These are phyloP conservation scores for Eleusine coracana DNA, from an alignment of 176 grass and related monocot genomes.

Conservation along the genomic window DNA sequence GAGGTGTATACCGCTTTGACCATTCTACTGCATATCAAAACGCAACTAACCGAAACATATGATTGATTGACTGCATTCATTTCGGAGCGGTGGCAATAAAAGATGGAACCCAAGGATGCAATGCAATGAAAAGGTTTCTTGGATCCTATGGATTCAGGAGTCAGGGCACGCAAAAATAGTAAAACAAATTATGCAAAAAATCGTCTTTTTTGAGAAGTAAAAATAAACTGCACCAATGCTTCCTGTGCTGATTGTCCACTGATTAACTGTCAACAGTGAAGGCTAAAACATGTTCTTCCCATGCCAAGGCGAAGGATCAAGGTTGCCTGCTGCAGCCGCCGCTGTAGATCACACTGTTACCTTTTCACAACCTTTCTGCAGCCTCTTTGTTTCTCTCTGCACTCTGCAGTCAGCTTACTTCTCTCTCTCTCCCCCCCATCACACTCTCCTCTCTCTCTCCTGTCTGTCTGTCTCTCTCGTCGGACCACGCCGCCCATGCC, in stretches of 20 bases:
- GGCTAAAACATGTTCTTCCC: too few species aligned
- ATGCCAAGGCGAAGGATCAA: not conserved
- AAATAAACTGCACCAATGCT: not conserved
- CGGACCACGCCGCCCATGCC: conserved; percentile 17
- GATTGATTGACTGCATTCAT: not conserved
- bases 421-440: not conserved
- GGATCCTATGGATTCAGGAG: not conserved
- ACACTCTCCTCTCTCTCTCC: not conserved
- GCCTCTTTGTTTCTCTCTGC: not conserved
- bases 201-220: too few species aligned
- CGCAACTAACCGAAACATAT: not conserved
- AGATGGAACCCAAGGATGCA: not conserved
- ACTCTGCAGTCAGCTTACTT: too few species aligned
- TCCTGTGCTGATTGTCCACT: not conserved
- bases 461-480: not conserved
- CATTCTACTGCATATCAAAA: not conserved
- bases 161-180: not conserved
- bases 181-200: not conserved
- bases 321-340: not conserved
- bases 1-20: not conserved
- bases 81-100: not conserved
- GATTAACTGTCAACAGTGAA: not conserved
- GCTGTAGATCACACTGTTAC: conserved; percentile 11
- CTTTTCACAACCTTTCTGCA: conserved; percentile 18
- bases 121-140: too few species aligned